phyloP scores from a whole-genome alignment of 257 asterid genomes.

The Plantago major region DNA sequence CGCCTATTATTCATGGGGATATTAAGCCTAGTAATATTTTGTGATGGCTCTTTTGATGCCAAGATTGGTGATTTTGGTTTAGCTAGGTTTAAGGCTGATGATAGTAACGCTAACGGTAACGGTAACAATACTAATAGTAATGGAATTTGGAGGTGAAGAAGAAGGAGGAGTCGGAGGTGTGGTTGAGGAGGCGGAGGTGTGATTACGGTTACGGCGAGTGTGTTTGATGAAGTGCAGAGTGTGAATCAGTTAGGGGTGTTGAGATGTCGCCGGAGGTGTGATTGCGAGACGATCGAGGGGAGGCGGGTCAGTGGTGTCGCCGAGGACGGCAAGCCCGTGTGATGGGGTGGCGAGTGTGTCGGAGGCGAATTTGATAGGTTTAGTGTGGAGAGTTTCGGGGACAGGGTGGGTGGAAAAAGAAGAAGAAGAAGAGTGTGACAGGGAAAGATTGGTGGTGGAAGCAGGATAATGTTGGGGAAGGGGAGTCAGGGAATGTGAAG shows the following conservation, averaged over 20 bases:
- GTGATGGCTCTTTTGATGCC: constrained; percentile 56
- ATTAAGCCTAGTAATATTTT: constrained; percentile 87
- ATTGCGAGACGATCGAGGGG: constrained; percentile 47
- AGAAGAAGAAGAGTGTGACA: constrained; percentile 51
- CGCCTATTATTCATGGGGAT: constrained; percentile 89
- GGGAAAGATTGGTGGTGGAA: constrained; percentile 99
- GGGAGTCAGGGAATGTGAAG: constrained; percentile 63
- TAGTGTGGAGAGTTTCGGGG: constrained; percentile 63
- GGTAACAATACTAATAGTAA: constrained; percentile 39
- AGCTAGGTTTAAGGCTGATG: constrained; percentile 78
- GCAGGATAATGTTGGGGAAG: constrained; percentile 61
- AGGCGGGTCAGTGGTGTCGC: constrained; percentile 49
- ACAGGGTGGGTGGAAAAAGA: constrained; percentile 45
- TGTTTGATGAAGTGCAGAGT: constrained; percentile 50
- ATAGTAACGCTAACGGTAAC: constrained; percentile 58
- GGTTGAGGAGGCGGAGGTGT: constrained; percentile 85
- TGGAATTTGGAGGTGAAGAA: constrained; percentile 44
- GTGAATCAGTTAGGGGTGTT: constrained; percentile 25
- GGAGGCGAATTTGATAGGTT: constrained; percentile 60
- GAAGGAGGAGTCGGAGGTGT: constrained; percentile 59
- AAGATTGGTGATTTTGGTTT: constrained; percentile 95
- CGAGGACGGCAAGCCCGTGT: constrained; percentile 36
- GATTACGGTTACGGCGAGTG: constrained; percentile 50
- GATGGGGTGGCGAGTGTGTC: constrained; percentile 62
- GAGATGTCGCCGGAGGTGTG: constrained; percentile 79